These are phyloP conservation scores for Pestalotiopsis sp. DNA, from an alignment of 2,329 filamentous ascomycete genomes.

Conservation along the genomic window DNA sequence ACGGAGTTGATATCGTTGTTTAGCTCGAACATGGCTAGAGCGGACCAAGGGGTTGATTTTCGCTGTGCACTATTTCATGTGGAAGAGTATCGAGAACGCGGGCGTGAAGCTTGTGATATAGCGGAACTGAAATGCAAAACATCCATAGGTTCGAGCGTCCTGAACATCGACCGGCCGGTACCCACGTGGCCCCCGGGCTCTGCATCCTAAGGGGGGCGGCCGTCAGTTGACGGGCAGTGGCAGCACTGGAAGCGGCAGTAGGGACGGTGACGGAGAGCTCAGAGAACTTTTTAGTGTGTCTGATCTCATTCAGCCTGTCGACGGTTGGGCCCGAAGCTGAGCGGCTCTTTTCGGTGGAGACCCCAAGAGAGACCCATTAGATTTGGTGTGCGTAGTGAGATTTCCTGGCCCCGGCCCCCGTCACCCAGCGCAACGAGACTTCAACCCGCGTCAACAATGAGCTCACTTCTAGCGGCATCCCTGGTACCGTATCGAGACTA, in stretches of 20 bases:
- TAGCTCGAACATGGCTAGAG: conserved; percentile 1
- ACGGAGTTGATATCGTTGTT: background rate
- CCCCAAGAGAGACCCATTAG: background rate
- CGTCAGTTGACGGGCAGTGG: background rate
- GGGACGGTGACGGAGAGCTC: too few relatives aligned
- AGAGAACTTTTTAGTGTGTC: too few relatives aligned
- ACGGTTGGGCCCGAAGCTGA: background rate
- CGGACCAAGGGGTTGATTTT: background rate
- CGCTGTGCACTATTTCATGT: background rate
- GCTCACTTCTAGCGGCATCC: background rate
- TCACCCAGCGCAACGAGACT: conserved; percentile 11
- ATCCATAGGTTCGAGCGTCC: background rate
- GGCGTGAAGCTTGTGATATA: background rate
- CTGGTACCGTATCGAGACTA: background rate
- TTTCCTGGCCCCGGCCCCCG: background rate
- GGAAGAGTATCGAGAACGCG: background rate
- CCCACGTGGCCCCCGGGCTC: background rate
- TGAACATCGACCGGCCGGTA: background rate
- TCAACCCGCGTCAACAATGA: conserved; percentile 8
- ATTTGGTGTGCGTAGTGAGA: background rate
- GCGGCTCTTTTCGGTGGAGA: background rate
- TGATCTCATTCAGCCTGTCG: background rate
- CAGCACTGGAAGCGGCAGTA: background rate
- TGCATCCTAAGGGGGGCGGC: background rate
- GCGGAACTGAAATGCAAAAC: background rate